Evolutionary conservation across 2,329 filamentous ascomycete genomes (phyloP).

Genomic region (Pestalotiopsis fici): DNA sequence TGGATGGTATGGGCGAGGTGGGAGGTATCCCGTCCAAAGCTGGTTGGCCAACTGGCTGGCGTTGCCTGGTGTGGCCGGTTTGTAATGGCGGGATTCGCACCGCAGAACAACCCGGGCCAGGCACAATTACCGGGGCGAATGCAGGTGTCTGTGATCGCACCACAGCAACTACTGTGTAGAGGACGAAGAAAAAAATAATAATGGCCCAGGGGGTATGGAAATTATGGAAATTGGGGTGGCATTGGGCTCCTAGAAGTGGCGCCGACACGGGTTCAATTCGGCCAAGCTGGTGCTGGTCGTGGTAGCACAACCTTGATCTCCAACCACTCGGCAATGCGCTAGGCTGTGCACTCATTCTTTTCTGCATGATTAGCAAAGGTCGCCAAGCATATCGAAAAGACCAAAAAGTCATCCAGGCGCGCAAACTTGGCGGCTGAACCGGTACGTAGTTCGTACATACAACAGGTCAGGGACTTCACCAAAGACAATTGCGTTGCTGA

Average conservation of each 20-base stretch:
- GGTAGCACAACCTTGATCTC: conserved; percentile 10
- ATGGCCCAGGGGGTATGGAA: conserved; percentile 1
- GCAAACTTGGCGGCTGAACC: not conserved
- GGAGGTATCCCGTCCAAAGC: not conserved
- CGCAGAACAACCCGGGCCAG: not conserved
- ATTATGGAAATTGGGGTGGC: conserved; percentile 12
- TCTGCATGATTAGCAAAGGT: not conserved
- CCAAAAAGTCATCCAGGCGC: not conserved
- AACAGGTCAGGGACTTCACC: not conserved
- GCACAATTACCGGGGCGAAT: not conserved
- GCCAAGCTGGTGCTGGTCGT: conserved; percentile 12
- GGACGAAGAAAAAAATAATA: not conserved
- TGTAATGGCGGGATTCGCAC: not conserved
- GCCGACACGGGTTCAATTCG: conserved; percentile 9
- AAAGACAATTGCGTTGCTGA: not conserved
- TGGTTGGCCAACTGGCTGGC: not conserved
- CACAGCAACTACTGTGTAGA: not conserved
- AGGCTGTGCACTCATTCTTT: not conserved
- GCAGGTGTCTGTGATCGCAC: not conserved
- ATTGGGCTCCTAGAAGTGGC: conserved; percentile 11
- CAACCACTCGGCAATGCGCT: conserved; percentile 7
- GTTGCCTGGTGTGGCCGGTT: not conserved
- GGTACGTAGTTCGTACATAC: not conserved
- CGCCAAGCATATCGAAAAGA: not conserved
- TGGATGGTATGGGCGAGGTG: too few species aligned